Conservation (phyloP, 1,139 yeast genomes). For the Kodamaea anthophila region DNA sequence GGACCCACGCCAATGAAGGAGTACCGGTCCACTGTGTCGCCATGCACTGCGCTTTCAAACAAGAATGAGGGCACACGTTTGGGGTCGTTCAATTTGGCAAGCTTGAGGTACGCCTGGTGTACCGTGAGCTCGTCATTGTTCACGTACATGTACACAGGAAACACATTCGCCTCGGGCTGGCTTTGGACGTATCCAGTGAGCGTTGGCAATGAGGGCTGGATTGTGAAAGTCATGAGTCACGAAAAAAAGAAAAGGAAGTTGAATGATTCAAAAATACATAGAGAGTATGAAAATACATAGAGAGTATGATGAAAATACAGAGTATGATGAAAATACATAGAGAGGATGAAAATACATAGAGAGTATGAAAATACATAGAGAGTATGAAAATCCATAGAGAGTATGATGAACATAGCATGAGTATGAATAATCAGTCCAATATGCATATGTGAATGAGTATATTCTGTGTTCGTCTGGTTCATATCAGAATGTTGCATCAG, state of each 20-base stretch:
- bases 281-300: conserved; percentile 1
- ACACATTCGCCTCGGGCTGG: conserved; percentile 50
- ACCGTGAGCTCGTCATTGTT: conserved; percentile 79
- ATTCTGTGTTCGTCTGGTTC: no score
- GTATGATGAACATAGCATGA: no score
- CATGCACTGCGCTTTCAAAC: conserved; percentile 83
- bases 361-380: no score
- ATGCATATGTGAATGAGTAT: no score
- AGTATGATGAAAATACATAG: conserved; percentile 2
- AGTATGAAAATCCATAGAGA: no score
- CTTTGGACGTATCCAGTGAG: conserved; percentile 39
- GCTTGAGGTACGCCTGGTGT: conserved; percentile 80
- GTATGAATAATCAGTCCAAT: no score
- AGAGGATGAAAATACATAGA: no score
- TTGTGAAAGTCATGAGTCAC: conserved; percentile 11
- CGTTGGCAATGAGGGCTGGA: conserved; percentile 60
- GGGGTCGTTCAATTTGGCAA: conserved; percentile 65
- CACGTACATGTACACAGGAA: conserved; percentile 73
- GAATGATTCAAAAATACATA: background rate
- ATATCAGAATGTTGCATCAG: no score
- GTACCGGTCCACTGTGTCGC: conserved; percentile 83
- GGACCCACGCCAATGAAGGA: conserved; percentile 89
- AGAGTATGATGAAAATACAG: conserved; percentile 2
- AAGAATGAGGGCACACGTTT: conserved; percentile 65
- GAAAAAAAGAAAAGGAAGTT: no score